Base-by-base conservation (phyloP, 108 stramenopile genomes). In the Craspedostauros australis region DNA sequence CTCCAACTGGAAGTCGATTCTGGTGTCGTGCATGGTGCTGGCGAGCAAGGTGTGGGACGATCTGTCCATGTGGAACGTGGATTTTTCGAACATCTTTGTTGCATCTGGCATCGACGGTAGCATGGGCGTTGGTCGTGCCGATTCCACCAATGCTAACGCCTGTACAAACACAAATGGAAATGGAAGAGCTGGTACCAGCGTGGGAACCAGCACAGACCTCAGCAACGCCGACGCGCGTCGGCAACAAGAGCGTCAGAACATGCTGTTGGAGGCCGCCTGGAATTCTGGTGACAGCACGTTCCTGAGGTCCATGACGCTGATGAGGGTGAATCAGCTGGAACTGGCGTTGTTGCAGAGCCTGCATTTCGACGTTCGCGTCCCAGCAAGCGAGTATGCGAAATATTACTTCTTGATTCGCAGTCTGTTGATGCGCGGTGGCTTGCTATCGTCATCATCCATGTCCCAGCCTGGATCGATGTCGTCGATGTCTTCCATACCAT, bases 381-480 rank as follows among this genome's bases (percentile, higher is more conserved):
- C 69, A 8, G 91, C 94, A 11, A 70, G 72, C 39, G 95, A 96
- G 60, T 98, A 96, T 56, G 94, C 95, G 37, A 96, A 98, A 66
- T 98, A 98, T 58, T 96, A 98, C 68, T 98, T 96, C 54, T 79
- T 95, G 57, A 74, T 98, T 33, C 76, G 92, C 12, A 68, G 73
- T 15, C 88, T 94, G 88, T 57, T 88, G 9, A 73, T 85, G 33
- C 65, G 79, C 18, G 83, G 85, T 68, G 90, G 90, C 1, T 48
- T 76, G 43, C n/a, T n/a, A n/a, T n/a, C n/a, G n/a, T n/a, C n/a
- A n/a, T n/a, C n/a, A n/a, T n/a, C n/a, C n/a, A n/a, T n/a, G n/a
- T n/a, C n/a, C n/a, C n/a, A n/a, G n/a, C n/a, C n/a, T n/a, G n/a
- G n/a, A n/a, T n/a, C n/a, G n/a, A n/a, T n/a, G n/a, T n/a, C n/a